These are phyloP conservation scores for Paecilomyces sp. DNA, from an alignment of 2,329 filamentous ascomycete species.

Conservation along the genomic window DNA sequence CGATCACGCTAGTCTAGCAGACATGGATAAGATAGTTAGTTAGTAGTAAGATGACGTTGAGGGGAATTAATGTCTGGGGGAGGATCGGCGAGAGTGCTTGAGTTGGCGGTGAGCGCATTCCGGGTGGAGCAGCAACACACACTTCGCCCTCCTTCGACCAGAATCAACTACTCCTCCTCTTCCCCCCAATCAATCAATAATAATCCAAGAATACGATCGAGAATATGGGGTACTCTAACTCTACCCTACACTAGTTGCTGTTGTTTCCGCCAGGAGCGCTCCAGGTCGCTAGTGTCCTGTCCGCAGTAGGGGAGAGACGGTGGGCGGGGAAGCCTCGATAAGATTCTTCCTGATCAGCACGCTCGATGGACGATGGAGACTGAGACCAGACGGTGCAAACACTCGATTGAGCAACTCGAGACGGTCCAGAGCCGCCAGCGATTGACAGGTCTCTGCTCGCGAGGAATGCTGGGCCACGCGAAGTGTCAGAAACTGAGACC, in stretches of 20 bases:
- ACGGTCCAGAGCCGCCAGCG: neutral
- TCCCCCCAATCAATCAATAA: neutral
- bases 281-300: neutral
- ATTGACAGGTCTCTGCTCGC: neutral
- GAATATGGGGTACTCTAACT: no score
- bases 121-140: neutral
- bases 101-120: neutral
- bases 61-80: neutral
- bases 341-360: neutral
- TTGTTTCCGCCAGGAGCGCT: neutral
- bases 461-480: neutral
- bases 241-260: no score
- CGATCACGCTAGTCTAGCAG: no score
- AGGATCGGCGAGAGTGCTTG: neutral
- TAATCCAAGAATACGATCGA: no score
- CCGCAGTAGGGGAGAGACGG: neutral
- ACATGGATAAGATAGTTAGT: neutral
- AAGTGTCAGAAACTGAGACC: neutral
- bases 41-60: neutral
- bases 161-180: neutral
- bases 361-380: neutral
- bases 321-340: neutral
- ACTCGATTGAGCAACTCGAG: neutral
- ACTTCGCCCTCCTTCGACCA: neutral
- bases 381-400: no score